Conservation (phyloP, 441 rosid genomes). For the Populus hybrid region DNA sequence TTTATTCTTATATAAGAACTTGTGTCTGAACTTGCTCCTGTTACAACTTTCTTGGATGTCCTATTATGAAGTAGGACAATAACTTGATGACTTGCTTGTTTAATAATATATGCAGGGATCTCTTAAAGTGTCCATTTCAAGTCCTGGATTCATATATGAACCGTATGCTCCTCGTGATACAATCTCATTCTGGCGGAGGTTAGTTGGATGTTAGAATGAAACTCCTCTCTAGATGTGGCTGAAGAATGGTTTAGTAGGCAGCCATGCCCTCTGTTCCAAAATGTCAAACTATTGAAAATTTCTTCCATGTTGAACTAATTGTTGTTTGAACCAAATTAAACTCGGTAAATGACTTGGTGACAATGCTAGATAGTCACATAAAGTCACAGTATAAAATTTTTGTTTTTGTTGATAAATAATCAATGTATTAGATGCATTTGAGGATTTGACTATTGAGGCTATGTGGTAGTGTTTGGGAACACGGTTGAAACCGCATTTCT, state of each 20-base stretch:
- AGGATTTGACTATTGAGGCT: not conserved
- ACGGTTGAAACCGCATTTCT: too few species aligned
- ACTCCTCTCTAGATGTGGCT: conserved; percentile 1
- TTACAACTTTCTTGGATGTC: conserved; percentile 9
- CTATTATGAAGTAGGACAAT: not conserved
- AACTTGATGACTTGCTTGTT: conserved; percentile 10
- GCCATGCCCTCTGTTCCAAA: not conserved
- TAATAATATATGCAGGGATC: conserved; percentile 53
- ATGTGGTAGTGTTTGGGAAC: not conserved
- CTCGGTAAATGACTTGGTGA: conserved; percentile 2
- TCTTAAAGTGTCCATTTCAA: conserved; percentile 57
- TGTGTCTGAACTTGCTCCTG: not conserved
- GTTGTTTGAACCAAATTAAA: not conserved
- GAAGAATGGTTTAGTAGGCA: not conserved
- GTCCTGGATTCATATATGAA: conserved; percentile 89
- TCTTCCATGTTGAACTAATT: not conserved
- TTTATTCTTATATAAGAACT: not conserved
- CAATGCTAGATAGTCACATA: not conserved
- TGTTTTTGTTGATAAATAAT: not conserved
- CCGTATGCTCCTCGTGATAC: conserved; percentile 66
- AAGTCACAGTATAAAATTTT: not conserved
- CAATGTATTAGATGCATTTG: not conserved
- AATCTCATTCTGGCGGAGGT: conserved; percentile 82
- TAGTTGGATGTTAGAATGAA: conserved; percentile 21
- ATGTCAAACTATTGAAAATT: not conserved